Evolutionary conservation across 2,329 filamentous ascomycete species (phyloP).

Genomic region (Aspergillus brunneoviolaceus): DNA sequence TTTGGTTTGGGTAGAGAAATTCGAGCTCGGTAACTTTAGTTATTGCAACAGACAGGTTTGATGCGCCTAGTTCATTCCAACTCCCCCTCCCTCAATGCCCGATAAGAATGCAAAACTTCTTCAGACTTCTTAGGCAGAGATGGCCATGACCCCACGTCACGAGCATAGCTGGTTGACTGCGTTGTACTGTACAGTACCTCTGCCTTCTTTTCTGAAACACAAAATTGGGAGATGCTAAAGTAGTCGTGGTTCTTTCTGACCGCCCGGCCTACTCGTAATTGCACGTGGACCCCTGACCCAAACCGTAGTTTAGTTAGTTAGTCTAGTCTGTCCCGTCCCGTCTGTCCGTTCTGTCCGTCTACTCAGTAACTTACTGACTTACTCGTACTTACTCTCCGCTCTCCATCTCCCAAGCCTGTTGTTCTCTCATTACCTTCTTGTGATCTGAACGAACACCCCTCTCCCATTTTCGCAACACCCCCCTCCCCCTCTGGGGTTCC

Average conservation of each 20-base stretch:
- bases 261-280: conserved; percentile 14
- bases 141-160: neutral
- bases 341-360: no score
- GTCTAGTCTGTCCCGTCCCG: neutral
- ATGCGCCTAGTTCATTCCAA: neutral
- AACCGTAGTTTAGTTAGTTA: conserved; percentile 2
- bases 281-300: conserved; percentile 33
- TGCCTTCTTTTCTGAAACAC: neutral
- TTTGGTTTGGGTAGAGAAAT: neutral
- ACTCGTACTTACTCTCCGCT: neutral
- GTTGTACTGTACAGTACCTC: neutral
- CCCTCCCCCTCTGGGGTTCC: conserved; percentile 17
- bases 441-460: no score
- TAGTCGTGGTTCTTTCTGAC: conserved; percentile 5
- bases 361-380: no score
- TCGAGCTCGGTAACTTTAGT: no score
- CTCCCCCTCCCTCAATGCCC: neutral
- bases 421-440: neutral
- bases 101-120: neutral
- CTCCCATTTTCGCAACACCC: conserved; percentile 8
- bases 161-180: neutral
- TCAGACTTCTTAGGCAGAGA: neutral
- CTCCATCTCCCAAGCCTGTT: neutral
- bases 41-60: no score
- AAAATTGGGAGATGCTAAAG: neutral